A percentile compares a stretch with the other conserved stretches of the same genome.
Evolutionary conservation across 2,329 filamentous ascomycete genomes (phyloP).

Genomic region (Pseudogymnoascus sp.): DNA sequence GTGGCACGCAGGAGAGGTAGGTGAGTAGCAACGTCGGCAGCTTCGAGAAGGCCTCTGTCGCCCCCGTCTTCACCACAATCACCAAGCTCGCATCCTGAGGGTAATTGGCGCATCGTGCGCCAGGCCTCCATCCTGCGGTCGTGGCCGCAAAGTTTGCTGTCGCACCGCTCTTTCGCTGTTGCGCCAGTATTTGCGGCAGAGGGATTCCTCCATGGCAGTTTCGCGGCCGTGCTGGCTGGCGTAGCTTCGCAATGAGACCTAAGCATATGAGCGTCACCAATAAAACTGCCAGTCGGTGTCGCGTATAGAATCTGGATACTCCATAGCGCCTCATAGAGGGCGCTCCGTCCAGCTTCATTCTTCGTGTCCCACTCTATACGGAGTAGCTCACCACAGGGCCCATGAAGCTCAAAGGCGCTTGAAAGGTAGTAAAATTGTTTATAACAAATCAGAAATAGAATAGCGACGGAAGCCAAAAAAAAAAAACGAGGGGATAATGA

Average conservation of each 20-base stretch:
- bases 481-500: neutral
- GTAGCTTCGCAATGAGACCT: neutral
- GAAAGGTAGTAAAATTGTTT: neutral
- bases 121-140: neutral
- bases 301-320: neutral
- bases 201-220: neutral
- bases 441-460: neutral
- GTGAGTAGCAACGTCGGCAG: slow-evolving; percentile 50
- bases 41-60: slow-evolving; percentile 45
- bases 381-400: neutral
- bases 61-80: slow-evolving; percentile 52
- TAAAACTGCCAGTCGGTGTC: neutral
- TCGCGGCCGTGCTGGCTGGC: neutral
- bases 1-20: slow-evolving; percentile 42
- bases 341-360: neutral
- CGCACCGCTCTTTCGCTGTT: neutral
- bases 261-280: neutral
- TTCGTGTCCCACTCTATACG: neutral
- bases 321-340: neutral
- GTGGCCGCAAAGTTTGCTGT: neutral
- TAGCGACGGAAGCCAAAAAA: neutral
- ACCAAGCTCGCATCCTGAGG: slow-evolving; percentile 26
- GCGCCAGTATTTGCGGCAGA: neutral
- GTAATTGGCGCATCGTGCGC: neutral
- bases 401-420: neutral